Base-by-base conservation (phyloP, 441 rosid genomes). In the Erodium trifolium region DNA sequence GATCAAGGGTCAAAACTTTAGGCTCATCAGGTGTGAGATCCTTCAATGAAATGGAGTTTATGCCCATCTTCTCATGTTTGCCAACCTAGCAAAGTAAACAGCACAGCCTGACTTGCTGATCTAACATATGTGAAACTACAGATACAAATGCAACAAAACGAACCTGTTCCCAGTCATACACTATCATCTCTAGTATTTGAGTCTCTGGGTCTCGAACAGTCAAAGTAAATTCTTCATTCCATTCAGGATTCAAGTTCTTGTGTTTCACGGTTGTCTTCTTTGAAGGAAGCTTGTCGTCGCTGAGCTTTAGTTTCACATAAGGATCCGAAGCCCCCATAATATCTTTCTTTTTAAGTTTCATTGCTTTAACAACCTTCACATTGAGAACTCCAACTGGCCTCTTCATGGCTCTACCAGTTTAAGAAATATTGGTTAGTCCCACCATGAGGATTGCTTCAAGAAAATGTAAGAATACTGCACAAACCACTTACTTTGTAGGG, bases 41-140 rank as follows among this genome's bases (percentile, higher is more conserved):
- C 75, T 86, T 85, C 45, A 88, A 45, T 41, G 67, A 76, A 68
- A 88, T 68, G 53, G 80, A 86, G 73, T 85, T 85, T 77, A 88
- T 79, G 53, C 94, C 94, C 85, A 88, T 88, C 76, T 78, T 78
- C 3, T 83, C 89, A 4, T 85, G 94, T 69, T 76, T 78, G 63
- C 91, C 94, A 68, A 88, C 85, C 89, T 84, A 70, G 5, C 14
- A 27, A 37, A 23, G 66, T 43, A 16, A 23, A 72, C 18, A 70
- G 49, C 12, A 68, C 45, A 68, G 39, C 41, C 47, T 71, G 41
- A 67, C 27, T 23, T 23, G 27, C 27, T 23, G 27, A 23, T 23
- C 27, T 23, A 23, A 23, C 27, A 23, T n/a, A n/a, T 23, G 27
- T 34, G 37, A 34, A 34, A 34, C 2, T 34, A 34, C 5, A 57